phyloP scores from a whole-genome alignment of 2,329 filamentous ascomycete species.

The Paraphaeosphaeria minitans region DNA sequence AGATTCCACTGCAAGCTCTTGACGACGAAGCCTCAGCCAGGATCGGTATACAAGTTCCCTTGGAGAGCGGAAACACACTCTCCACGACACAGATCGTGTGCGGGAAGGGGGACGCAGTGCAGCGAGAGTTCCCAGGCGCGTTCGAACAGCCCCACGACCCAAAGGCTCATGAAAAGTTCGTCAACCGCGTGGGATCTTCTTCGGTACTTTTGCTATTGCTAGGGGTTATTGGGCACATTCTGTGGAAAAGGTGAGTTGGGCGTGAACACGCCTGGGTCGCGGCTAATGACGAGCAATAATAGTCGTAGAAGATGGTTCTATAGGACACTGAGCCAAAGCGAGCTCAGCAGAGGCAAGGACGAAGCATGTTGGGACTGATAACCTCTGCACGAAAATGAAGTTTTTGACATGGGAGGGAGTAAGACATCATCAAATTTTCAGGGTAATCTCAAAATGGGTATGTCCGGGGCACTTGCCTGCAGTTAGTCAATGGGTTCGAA shows the following conservation, averaged over 20 bases:
- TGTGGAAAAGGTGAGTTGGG: background rate
- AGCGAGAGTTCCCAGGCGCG: background rate
- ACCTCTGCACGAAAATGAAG: background rate
- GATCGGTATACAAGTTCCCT: too few species aligned
- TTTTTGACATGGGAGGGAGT: background rate
- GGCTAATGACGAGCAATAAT: background rate
- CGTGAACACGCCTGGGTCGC: background rate
- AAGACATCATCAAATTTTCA: background rate
- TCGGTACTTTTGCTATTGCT: background rate
- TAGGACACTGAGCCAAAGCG: background rate
- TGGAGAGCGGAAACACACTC: background rate
- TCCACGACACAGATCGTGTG: background rate
- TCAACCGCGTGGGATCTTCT: background rate
- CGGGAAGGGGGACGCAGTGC: background rate
- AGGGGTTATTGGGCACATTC: background rate
- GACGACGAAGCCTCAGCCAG: background rate
- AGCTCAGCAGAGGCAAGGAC: background rate
- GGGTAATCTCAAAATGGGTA: too few species aligned
- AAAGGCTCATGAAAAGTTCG: background rate
- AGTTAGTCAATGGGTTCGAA: too few species aligned
- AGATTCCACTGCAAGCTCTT: background rate
- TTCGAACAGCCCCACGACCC: background rate
- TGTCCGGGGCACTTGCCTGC: too few species aligned
- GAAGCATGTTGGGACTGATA: background rate
- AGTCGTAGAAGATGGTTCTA: background rate